Evolutionary conservation across 106 monocot genomes (phyloP).

Genomic region (Acorus gramineus): DNA sequence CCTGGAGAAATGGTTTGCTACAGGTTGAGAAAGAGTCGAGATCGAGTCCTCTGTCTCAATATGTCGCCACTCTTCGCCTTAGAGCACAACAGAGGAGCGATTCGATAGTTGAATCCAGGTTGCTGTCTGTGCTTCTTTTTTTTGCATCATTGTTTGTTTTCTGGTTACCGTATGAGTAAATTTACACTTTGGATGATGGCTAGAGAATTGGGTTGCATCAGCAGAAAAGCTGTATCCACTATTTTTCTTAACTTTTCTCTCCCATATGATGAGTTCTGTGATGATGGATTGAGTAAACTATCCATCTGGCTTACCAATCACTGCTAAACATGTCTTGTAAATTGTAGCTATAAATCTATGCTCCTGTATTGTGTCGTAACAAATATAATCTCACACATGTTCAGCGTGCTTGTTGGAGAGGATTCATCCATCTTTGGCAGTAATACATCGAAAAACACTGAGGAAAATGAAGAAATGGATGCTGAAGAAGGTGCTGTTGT

Average conservation of each 20-base stretch:
- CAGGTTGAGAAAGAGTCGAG: conserved; percentile 74
- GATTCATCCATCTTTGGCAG: conserved; percentile 49
- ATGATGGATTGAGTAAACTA: no score
- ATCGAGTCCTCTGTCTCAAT: conserved; percentile 60
- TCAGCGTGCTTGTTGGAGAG: conserved; percentile 65
- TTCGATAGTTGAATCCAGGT: conserved; percentile 77
- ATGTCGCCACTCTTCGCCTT: conserved; percentile 36
- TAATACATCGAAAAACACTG: conserved; percentile 7
- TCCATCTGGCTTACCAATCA: not conserved
- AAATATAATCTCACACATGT: not conserved
- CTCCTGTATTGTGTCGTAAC: not conserved
- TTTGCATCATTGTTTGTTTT: not conserved
- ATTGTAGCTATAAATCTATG: not conserved
- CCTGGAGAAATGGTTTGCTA: conserved; percentile 2
- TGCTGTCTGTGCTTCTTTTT: not conserved
- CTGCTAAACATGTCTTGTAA: not conserved
- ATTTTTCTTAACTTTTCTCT: no score
- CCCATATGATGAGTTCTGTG: no score
- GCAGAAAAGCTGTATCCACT: no score
- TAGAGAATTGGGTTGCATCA: not conserved
- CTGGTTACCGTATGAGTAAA: not conserved
- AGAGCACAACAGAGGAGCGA: conserved; percentile 59
- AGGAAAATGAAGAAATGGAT: conserved; percentile 16
- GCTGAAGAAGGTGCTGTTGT: conserved; percentile 52
- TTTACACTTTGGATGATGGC: not conserved